Evolutionary conservation across 2,329 filamentous ascomycete species (phyloP).

Genomic region (Alternaria triticina): DNA sequence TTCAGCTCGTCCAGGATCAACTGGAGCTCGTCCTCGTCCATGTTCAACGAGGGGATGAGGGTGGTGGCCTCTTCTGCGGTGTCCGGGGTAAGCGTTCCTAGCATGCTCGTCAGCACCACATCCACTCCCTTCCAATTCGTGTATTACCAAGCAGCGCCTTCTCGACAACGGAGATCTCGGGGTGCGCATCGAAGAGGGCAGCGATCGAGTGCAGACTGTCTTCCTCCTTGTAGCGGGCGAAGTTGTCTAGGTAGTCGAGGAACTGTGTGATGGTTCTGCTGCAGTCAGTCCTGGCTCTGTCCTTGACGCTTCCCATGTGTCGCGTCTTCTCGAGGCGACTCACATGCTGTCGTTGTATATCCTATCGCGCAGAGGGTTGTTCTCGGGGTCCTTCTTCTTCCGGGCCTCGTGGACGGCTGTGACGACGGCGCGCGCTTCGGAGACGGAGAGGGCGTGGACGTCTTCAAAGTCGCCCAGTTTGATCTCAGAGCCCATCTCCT

Average conservation of each 20-base stretch:
- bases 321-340: conserved; percentile 17
- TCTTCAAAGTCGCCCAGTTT: conserved; percentile 93
- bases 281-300: conserved; percentile 12
- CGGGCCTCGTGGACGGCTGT: conserved; percentile 86
- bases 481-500: conserved; percentile 82
- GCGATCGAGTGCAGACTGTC: conserved; percentile 96
- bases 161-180: conserved; percentile 88
- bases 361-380: conserved; percentile 81
- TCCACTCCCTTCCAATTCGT: conserved; percentile 8
- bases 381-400: conserved; percentile 66
- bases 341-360: conserved; percentile 61
- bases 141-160: conserved; percentile 78
- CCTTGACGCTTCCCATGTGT: neutral
- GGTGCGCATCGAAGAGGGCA: conserved; percentile 78
- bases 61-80: conserved; percentile 95
- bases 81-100: conserved; percentile 91
- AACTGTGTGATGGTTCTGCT: conserved; percentile 83
- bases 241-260: conserved; percentile 89
- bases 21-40: conserved; percentile 85
- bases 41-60: conserved; percentile 91
- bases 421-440: conserved; percentile 89
- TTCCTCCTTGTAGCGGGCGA: conserved; percentile 93
- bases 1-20: conserved; percentile 89
- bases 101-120: conserved; percentile 18
- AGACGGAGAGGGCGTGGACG: conserved; percentile 89